Conservation (phyloP, 805 yeast genomes). For the Candida nemodendra region DNA sequence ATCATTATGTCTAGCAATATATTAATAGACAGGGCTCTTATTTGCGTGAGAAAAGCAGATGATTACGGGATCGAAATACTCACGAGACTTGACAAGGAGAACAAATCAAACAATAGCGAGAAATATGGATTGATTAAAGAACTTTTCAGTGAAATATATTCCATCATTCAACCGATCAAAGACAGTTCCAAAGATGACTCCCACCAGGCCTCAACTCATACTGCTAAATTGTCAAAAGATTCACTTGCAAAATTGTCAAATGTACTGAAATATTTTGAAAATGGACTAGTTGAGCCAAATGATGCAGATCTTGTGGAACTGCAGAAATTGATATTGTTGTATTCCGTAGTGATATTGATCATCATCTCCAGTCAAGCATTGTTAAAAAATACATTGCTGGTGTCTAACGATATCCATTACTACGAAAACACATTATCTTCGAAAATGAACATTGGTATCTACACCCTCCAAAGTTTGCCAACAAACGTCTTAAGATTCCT, state of each 20-base stretch:
- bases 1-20: conserved; percentile 15
- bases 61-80: conserved; percentile 15
- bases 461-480: conserved; percentile 42
- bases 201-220: background rate
- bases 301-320: conserved; percentile 16
- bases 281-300: conserved; percentile 16
- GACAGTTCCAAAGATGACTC: conserved; percentile 7
- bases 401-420: conserved; percentile 44
- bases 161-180: conserved; percentile 17
- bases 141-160: conserved; percentile 15
- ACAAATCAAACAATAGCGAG: conserved; percentile 2
- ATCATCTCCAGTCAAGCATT: conserved; percentile 27
- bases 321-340: conserved; percentile 23
- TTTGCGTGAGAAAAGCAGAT: conserved; percentile 9
- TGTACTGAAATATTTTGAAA: conserved; percentile 10
- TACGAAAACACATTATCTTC: conserved; percentile 42
- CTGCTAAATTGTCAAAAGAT: conserved; percentile 7
- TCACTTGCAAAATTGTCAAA: conserved; percentile 9
- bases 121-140: conserved; percentile 11
- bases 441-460: conserved; percentile 31
- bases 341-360: conserved; percentile 20
- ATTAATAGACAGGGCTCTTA: conserved; percentile 14
- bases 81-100: conserved; percentile 10
- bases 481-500: conserved; percentile 17
- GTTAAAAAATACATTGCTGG: conserved; percentile 41